A percentile compares a stretch with the other conserved stretches of the same genome.
Evolutionary conservation across 1,284 basidiomycete species (phyloP).

Genomic region (Ganoderma leucocontextum): DNA sequence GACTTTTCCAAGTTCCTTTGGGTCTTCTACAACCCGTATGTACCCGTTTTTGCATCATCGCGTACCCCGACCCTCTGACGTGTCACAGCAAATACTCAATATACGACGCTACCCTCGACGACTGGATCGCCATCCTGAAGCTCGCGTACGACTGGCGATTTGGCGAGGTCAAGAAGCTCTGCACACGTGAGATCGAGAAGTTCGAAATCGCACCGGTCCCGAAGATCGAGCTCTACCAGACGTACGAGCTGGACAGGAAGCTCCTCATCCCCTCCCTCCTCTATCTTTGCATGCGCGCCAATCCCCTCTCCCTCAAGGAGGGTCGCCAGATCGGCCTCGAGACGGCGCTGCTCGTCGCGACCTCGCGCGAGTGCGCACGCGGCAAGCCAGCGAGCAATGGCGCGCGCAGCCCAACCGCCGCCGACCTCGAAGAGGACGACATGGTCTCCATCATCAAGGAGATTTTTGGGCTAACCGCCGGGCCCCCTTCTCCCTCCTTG

Average conservation of each 20-base stretch:
- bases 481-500: slow-evolving; percentile 40
- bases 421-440: slow-evolving; percentile 47
- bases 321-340: slow-evolving; percentile 66
- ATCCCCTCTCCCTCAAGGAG: slow-evolving; percentile 64
- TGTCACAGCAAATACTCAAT: slow-evolving; percentile 59
- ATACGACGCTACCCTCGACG: slow-evolving; percentile 58
- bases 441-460: slow-evolving; percentile 45
- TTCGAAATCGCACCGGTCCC: slow-evolving; percentile 65
- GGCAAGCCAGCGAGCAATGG: slow-evolving; percentile 49
- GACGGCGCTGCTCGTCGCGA: slow-evolving; percentile 63
- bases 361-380: slow-evolving; percentile 63
- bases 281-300: slow-evolving; percentile 60
- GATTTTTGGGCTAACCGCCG: slow-evolving; percentile 42
- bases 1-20: slow-evolving; percentile 70
- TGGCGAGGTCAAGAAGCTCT: slow-evolving; percentile 63
- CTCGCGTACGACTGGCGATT: slow-evolving; percentile 71
- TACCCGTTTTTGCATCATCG: slow-evolving; percentile 20
- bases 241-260: slow-evolving; percentile 58
- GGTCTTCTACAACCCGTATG: slow-evolving; percentile 77
- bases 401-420: slow-evolving; percentile 45
- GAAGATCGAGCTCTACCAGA: slow-evolving; percentile 64
- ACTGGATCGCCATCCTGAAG: slow-evolving; percentile 67
- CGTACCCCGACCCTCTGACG: slow-evolving; percentile 8
- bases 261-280: slow-evolving; percentile 65
- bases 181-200: slow-evolving; percentile 68